Evolutionary conservation across 805 yeast genomes (phyloP).

Genomic region (Allodekkera sacchari): DNA sequence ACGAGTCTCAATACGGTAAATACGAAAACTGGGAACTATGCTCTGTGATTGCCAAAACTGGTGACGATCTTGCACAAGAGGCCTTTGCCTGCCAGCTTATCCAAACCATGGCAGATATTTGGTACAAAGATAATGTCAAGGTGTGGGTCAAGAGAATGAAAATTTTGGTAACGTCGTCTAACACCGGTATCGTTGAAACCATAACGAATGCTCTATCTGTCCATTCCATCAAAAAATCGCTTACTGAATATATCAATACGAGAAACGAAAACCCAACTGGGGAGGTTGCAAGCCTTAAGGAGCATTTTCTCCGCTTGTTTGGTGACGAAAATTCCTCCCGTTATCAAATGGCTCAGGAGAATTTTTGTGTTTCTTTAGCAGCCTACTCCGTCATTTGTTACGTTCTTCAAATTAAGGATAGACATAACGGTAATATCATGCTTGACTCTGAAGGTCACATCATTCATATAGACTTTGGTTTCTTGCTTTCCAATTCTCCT

Average conservation of each 20-base stretch:
- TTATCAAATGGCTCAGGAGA: slow-evolving; percentile 71
- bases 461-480: slow-evolving; percentile 93
- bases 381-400: slow-evolving; percentile 89
- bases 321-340: slow-evolving; percentile 51
- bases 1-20: slow-evolving; percentile 75
- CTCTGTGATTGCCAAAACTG: slow-evolving; percentile 94
- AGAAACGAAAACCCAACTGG: slow-evolving; percentile 66
- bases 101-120: slow-evolving; percentile 74
- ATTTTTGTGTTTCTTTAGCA: slow-evolving; percentile 81
- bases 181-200: slow-evolving; percentile 90
- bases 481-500: slow-evolving; percentile 85
- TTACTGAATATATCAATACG: slow-evolving; percentile 65
- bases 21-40: slow-evolving; percentile 89
- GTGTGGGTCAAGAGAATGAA: slow-evolving; percentile 95
- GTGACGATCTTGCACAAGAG: slow-evolving; percentile 92
- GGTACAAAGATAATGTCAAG: slow-evolving; percentile 61
- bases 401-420: slow-evolving; percentile 84
- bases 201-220: slow-evolving; percentile 90
- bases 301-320: slow-evolving; percentile 70
- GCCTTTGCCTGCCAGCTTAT: slow-evolving; percentile 96
- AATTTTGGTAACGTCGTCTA: slow-evolving; percentile 82
- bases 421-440: slow-evolving; percentile 98
- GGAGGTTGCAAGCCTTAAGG: slow-evolving; percentile 60
- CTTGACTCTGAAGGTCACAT: slow-evolving; percentile 93
- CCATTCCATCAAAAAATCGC: slow-evolving; percentile 88